Conservation (phyloP, 2,329 filamentous ascomycete species). For the Zymoseptoria pseudotritici region DNA sequence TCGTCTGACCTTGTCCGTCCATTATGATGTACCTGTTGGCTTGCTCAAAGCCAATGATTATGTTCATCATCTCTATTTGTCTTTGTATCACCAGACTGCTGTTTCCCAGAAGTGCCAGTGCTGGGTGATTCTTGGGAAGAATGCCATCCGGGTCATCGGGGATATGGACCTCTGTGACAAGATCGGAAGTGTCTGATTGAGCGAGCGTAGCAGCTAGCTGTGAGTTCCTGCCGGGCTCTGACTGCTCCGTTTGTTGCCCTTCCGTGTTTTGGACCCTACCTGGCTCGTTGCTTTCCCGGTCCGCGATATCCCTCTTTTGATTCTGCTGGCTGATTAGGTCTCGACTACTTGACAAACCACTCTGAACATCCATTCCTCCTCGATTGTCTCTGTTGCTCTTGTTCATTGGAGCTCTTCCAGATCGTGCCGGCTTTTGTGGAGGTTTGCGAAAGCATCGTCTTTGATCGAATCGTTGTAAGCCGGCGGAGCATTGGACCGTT, state of each 20-base stretch:
- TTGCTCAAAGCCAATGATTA: conserved; percentile 59
- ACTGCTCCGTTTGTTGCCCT: conserved; percentile 15
- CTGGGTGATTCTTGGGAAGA: conserved; percentile 52
- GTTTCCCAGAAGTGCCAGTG: conserved; percentile 51
- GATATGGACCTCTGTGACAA: conserved; percentile 54
- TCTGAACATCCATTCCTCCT: not conserved
- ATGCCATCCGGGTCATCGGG: conserved; percentile 54
- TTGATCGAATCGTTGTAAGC: conserved; percentile 5
- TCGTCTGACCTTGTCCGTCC: conserved; percentile 55
- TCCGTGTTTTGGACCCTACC: conserved; percentile 4
- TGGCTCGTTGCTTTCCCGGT: not conserved
- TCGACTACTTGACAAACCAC: not conserved
- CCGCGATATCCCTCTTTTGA: not conserved
- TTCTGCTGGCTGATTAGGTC: not conserved
- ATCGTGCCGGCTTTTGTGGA: conserved; percentile 5
- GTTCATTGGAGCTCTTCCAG: conserved; percentile 7
- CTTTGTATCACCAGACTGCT: conserved; percentile 56
- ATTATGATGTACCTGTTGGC: conserved; percentile 60
- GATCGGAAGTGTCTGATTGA: conserved; percentile 38
- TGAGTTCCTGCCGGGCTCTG: conserved; percentile 24
- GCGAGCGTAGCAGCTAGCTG: conserved; percentile 41
- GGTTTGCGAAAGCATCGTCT: conserved; percentile 15
- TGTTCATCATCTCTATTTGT: conserved; percentile 59
- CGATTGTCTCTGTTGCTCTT: not conserved
- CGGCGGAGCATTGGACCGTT: not conserved